Conservation (phyloP, 2,329 filamentous ascomycete species). For the Pyricularia grisea region DNA sequence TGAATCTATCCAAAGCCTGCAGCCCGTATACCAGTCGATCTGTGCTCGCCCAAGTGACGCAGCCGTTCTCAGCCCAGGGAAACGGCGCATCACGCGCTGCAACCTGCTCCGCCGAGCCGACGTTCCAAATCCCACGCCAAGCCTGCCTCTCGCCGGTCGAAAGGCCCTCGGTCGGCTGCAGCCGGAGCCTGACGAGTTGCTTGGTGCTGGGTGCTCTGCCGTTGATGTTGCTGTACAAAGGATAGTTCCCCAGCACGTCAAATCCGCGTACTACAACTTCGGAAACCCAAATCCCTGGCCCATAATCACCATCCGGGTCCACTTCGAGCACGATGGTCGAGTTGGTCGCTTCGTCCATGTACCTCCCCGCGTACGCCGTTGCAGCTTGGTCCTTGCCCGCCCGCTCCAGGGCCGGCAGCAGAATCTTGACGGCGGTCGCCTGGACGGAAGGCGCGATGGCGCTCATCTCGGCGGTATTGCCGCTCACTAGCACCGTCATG, state of each 20-base stretch:
- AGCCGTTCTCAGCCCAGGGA: slow-evolving; percentile 4
- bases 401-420: slow-evolving; percentile 27
- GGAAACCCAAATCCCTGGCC: slow-evolving; percentile 15
- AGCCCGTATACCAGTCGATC: slow-evolving; percentile 4
- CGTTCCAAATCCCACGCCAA: slow-evolving; percentile 3
- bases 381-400: slow-evolving; percentile 27
- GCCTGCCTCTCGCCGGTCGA: neutral
- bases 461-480: slow-evolving; percentile 6
- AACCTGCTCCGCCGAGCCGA: neutral
- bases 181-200: slow-evolving; percentile 1
- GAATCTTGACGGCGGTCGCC: neutral
- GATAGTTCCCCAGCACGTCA: slow-evolving; percentile 25
- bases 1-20: slow-evolving; percentile 1
- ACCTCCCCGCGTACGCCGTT: slow-evolving; percentile 24
- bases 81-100: neutral
- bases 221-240: neutral
- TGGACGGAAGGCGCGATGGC: neutral
- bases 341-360: slow-evolving; percentile 25
- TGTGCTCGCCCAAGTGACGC: slow-evolving; percentile 2
- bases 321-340: slow-evolving; percentile 27
- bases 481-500: slow-evolving; percentile 23
- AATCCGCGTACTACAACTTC: slow-evolving; percentile 31
- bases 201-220: neutral
- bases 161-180: slow-evolving; percentile 1
- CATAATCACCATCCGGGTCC: slow-evolving; percentile 13